Percentiles rank a stretch among this genome's conserved stretches.
These are phyloP conservation scores for Fusarium veterinarium DNA, from an alignment of 2,329 filamentous ascomycete species.

Conservation along the genomic window DNA sequence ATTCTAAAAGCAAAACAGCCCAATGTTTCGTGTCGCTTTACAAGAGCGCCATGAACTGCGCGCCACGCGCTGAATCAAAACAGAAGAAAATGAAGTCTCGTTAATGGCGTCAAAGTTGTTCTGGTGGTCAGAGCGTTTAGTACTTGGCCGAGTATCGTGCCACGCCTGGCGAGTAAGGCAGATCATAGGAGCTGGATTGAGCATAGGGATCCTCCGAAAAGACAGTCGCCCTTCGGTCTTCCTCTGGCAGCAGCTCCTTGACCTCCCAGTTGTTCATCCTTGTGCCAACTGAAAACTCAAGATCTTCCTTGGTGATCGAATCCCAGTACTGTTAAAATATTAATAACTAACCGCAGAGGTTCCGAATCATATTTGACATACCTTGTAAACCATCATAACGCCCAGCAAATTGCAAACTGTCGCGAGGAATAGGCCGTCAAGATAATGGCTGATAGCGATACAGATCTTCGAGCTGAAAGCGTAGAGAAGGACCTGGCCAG, in stretches of 20 bases:
- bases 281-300: slow-evolving; percentile 96
- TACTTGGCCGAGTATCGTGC: slow-evolving; percentile 61
- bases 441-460: slow-evolving; percentile 85
- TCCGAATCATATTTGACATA: slow-evolving; percentile 45
- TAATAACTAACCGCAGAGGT: background rate
- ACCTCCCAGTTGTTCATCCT: slow-evolving; percentile 99
- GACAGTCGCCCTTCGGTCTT: slow-evolving; percentile 78
- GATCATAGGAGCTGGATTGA: slow-evolving; percentile 66
- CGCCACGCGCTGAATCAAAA: slow-evolving; percentile 23
- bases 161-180: slow-evolving; percentile 59
- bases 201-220: slow-evolving; percentile 77
- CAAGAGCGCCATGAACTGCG: slow-evolving; percentile 11
- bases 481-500: slow-evolving; percentile 93
- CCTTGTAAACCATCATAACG: slow-evolving; percentile 99
- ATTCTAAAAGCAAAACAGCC: slow-evolving; percentile 23
- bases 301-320: slow-evolving; percentile 96
- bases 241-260: slow-evolving; percentile 87
- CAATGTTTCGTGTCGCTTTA: slow-evolving; percentile 4
- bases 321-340: slow-evolving; percentile 83
- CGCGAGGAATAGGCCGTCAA: slow-evolving; percentile 94
- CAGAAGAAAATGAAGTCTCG: slow-evolving; percentile 32
- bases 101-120: slow-evolving; percentile 27
- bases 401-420: slow-evolving; percentile 92
- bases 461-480: slow-evolving; percentile 89
- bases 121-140: slow-evolving; percentile 40